Evolutionary conservation across 2,329 filamentous ascomycete species (phyloP), one percentile per base, ranked within the genome.

Genomic region (Cordyceps cicadae): DNA sequence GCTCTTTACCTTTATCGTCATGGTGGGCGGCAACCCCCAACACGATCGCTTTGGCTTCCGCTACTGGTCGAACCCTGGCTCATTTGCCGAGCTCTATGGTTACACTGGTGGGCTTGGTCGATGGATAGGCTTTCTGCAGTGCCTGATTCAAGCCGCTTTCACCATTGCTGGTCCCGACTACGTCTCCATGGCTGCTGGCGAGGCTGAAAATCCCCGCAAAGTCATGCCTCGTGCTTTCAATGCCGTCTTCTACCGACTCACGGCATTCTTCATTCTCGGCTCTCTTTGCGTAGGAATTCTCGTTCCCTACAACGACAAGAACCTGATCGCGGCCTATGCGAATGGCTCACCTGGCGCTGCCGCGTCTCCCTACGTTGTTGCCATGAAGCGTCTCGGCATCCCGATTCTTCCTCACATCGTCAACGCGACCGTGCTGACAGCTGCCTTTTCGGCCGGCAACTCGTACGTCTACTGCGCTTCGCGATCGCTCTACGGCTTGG

Each of bases 11-110:
- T 90, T 96, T 68, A 80, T 95, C 64, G 84, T 86, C 64, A 93
- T 94, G 87, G 75, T 94, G 1, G 91, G 90, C 8, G 91, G 88
- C 3, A 94, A 93, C 66, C 91, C 91, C 0, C 70, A 85, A 0
- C 77, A 82, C 43, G 87, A 92, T 65, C 77, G 82, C 0, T 89
- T 89, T 64, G 89, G 89, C 0, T 93, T 93, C 70, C 80, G 71
- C 0, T 85, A 81, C 70, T 88, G 85, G 84, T 76, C 80, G 3
- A 75, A 82, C 0, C 89, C 89, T 0, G 89, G 89, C 1, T 79
- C 89, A 0, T 92, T 93, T 69, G 81, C 82, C 3, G 81, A 86
- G 63, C 79, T 87, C 53, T 86, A 88, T 69, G 56, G 56, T 19
- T 82, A 80, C 39, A 77, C 76, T 0, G 90, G 89, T 0, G 70